These are phyloP conservation scores for Persicaria tinctoria DNA, from an alignment of 148 eudicot genomes.

Conservation along the genomic window DNA sequence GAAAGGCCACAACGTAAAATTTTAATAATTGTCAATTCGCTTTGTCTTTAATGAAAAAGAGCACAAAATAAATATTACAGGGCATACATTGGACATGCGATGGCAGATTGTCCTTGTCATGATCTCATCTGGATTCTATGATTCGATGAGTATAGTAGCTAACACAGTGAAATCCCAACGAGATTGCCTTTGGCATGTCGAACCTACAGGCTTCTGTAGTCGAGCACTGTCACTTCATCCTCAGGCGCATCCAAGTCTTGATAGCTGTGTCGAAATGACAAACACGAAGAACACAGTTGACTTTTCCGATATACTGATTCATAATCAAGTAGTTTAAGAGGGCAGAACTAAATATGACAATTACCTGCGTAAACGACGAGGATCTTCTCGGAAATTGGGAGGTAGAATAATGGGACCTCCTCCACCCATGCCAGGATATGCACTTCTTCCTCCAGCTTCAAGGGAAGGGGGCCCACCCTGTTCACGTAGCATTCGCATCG, in stretches of 20 bases:
- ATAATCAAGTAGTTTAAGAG: no score
- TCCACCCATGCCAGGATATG: slow-evolving; percentile 42
- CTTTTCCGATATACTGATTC: no score
- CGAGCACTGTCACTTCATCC: slow-evolving; percentile 94
- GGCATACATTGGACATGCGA: neutral
- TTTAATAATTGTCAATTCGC: neutral
- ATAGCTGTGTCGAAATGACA: slow-evolving; percentile 36
- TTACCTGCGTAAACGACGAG: slow-evolving; percentile 87
- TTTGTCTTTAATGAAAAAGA: neutral
- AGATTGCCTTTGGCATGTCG: neutral
- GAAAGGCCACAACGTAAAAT: no score
- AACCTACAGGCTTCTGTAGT: slow-evolving; percentile 76
- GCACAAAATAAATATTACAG: neutral
- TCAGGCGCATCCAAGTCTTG: slow-evolving; percentile 96
- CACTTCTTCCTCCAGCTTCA: slow-evolving; percentile 69
- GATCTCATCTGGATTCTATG: neutral
- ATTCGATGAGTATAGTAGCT: neutral
- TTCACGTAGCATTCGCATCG: slow-evolving; percentile 83
- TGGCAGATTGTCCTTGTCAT: neutral
- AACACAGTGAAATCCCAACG: neutral
- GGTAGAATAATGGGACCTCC: slow-evolving; percentile 61
- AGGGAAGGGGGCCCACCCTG: slow-evolving; percentile 80
- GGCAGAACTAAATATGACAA: neutral
- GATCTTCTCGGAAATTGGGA: slow-evolving; percentile 79
- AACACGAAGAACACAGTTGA: no score